Conservation (phyloP, 176 grass and related monocot genomes). For the Triticum monococcum region DNA sequence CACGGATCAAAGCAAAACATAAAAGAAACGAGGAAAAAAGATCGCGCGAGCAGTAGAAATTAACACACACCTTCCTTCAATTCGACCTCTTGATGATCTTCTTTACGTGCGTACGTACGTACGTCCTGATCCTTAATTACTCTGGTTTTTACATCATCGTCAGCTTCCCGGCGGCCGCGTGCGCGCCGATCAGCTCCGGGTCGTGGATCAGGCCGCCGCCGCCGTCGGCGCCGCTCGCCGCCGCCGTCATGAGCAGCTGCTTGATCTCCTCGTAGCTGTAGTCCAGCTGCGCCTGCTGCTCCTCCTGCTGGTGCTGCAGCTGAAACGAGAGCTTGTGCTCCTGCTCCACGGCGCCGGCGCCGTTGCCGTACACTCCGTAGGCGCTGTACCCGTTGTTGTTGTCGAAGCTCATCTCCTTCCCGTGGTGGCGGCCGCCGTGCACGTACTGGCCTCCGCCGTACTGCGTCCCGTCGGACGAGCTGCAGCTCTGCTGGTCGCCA, state of each 20-base stretch:
- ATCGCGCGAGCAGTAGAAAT: neutral
- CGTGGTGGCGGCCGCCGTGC: constrained; percentile 22
- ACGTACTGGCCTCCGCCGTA: neutral
- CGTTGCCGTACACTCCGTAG: constrained; percentile 13
- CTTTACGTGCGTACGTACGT: neutral
- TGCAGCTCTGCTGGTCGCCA: constrained; percentile 72
- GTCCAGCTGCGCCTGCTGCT: constrained; percentile 44
- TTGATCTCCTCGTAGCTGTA: constrained; percentile 90
- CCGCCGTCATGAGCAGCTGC: constrained; percentile 54
- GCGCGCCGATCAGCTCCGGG: constrained; percentile 25
- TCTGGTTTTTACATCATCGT: constrained; percentile 50
- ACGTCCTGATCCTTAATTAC: neutral
- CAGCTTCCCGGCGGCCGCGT: constrained; percentile 34
- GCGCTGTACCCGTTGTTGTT: neutral
- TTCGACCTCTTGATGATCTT: neutral
- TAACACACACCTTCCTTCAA: constrained; percentile 17
- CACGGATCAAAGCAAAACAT: neutral
- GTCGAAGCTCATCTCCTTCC: constrained; percentile 47
- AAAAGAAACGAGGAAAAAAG: neutral
- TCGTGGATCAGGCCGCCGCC: constrained; percentile 29
- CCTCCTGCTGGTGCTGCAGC: neutral
- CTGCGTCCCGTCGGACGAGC: constrained; percentile 39
- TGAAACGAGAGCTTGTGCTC: constrained; percentile 22
- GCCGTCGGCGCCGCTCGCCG: neutral
- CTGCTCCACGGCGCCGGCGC: constrained; percentile 6